Evolutionary conservation across 2,329 filamentous ascomycete species (phyloP).

Genomic region (Chaetomiaceae sp.): DNA sequence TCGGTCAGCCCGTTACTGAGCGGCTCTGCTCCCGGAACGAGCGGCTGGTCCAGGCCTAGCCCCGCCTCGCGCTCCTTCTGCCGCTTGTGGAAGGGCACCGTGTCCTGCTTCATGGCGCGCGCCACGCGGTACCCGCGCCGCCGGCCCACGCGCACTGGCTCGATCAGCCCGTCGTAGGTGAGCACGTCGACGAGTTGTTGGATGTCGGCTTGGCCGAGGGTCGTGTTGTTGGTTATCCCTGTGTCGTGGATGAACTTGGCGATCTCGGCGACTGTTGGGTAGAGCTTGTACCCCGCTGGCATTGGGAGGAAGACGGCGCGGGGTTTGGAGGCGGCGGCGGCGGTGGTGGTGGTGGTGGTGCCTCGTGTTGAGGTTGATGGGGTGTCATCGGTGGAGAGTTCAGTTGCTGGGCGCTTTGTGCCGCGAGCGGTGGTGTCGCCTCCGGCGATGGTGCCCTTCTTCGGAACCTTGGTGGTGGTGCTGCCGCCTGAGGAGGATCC

Average conservation of each 20-base stretch:
- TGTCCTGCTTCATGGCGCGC: slow-evolving; percentile 43
- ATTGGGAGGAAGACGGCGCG: slow-evolving; percentile 46
- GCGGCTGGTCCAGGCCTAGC: slow-evolving; percentile 24
- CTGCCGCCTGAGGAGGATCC: slow-evolving; percentile 20
- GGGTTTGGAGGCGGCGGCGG: slow-evolving; percentile 1
- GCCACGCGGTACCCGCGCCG: slow-evolving; percentile 51
- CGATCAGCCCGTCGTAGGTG: slow-evolving; percentile 80
- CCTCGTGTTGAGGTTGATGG: slow-evolving; percentile 29
- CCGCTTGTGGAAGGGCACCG: slow-evolving; percentile 28
- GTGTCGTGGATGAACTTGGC: slow-evolving; percentile 67
- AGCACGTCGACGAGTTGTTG: slow-evolving; percentile 84
- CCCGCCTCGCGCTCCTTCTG: slow-evolving; percentile 33
- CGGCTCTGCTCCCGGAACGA: slow-evolving; percentile 35
- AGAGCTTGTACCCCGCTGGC: slow-evolving; percentile 66
- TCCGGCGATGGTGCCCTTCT: slow-evolving; percentile 53
- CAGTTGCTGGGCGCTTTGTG: slow-evolving; percentile 50
- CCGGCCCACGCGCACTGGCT: slow-evolving; percentile 53
- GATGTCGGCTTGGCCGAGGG: slow-evolving; percentile 69
- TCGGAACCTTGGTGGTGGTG: slow-evolving; percentile 46
- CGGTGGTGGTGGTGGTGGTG: background rate
- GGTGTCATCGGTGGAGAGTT: slow-evolving; percentile 37
- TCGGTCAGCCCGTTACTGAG: slow-evolving; percentile 74
- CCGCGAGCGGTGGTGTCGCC: slow-evolving; percentile 36
- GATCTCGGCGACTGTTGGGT: slow-evolving; percentile 76
- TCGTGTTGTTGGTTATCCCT: slow-evolving; percentile 68